Evolutionary conservation across 305 asterid species (phyloP).

Genomic region (Andrographis paniculata): DNA sequence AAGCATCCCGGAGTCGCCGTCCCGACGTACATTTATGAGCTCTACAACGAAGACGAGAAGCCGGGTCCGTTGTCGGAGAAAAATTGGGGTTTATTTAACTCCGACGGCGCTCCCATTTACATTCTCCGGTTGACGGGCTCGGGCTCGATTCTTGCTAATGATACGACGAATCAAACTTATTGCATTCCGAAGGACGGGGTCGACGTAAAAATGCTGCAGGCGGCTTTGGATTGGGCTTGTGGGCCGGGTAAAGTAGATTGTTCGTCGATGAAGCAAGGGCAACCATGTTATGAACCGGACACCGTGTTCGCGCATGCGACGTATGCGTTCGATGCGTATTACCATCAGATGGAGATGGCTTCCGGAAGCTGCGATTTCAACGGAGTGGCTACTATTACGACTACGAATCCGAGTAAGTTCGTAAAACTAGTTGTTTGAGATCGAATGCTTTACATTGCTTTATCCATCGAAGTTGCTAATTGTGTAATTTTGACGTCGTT

Average conservation of each 20-base stretch:
- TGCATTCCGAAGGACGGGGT: conserved; percentile 61
- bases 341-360: conserved; percentile 54
- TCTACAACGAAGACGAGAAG: conserved; percentile 64
- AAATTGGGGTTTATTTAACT: conserved; percentile 77
- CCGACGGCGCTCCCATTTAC: conserved; percentile 54
- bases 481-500: conserved; percentile 1
- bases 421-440: background rate
- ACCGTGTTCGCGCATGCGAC: conserved; percentile 62
- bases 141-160: conserved; percentile 58
- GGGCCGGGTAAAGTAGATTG: conserved; percentile 86
- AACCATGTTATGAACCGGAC: conserved; percentile 77
- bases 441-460: no score
- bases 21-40: conserved; percentile 70
- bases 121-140: conserved; percentile 49
- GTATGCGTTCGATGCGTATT: conserved; percentile 64
- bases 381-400: conserved; percentile 77
- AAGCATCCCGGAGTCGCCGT: conserved; percentile 64
- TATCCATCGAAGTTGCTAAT: no score
- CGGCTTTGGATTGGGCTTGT: conserved; percentile 93
- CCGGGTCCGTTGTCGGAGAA: conserved; percentile 58
- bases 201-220: conserved; percentile 70
- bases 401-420: conserved; percentile 71
- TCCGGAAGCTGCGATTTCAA: conserved; percentile 64
- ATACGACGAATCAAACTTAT: conserved; percentile 62
- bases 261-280: conserved; percentile 54